phyloP scores from a whole-genome alignment of 2,329 filamentous ascomycete species.

The Bipolaris gigantea region DNA sequence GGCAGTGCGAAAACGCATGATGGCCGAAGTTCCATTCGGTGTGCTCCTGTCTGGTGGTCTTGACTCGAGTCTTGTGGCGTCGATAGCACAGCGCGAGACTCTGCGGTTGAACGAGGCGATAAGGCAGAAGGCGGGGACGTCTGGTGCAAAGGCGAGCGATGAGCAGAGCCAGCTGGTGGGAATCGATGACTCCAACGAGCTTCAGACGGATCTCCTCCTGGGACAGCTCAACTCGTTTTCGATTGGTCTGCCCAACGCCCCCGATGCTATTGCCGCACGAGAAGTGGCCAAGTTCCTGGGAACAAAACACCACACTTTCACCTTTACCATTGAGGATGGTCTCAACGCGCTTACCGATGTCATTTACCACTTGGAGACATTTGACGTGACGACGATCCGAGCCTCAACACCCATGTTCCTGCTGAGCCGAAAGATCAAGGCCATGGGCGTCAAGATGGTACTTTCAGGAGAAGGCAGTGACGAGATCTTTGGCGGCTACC shows the following conservation, averaged over 20 bases:
- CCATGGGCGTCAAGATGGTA: constrained; percentile 99
- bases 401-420: constrained; percentile 99
- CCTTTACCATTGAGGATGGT: constrained; percentile 95
- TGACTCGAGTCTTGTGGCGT: constrained; percentile 91
- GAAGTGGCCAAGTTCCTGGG: constrained; percentile 96
- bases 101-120: constrained; percentile 71
- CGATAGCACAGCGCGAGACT: constrained; percentile 94
- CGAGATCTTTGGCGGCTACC: constrained; percentile 97
- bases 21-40: constrained; percentile 98
- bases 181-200: constrained; percentile 87
- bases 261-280: constrained; percentile 86
- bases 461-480: constrained; percentile 95
- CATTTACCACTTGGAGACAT: constrained; percentile 96
- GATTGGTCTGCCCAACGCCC: constrained; percentile 89
- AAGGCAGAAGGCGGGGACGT: constrained; percentile 45
- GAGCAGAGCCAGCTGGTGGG: constrained; percentile 68
- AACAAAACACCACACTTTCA: constrained; percentile 97
- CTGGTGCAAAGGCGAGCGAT: constrained; percentile 27
- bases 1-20: constrained; percentile 91
- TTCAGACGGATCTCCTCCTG: constrained; percentile 87
- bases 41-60: constrained; percentile 93
- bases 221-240: constrained; percentile 98
- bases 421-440: constrained; percentile 97
- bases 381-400: constrained; percentile 97
- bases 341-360: constrained; percentile 96